phyloP scores from a whole-genome alignment of 305 asterid genomes.

The Fraxinus paxiana region DNA sequence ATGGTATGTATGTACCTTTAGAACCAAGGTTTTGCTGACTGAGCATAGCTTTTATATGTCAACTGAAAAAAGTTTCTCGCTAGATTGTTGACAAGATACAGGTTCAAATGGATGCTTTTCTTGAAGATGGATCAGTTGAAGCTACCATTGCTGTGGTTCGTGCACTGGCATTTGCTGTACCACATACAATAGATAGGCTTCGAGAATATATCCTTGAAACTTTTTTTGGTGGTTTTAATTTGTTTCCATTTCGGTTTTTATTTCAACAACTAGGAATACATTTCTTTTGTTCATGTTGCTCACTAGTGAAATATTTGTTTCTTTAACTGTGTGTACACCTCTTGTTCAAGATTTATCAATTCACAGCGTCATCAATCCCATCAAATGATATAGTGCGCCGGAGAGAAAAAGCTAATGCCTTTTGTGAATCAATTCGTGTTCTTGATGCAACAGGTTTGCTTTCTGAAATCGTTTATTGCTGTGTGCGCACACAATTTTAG shows the following conservation, averaged over 20 bases:
- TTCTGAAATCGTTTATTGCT: background rate
- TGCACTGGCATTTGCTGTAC: slow-evolving; percentile 80
- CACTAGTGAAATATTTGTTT: slow-evolving; percentile 18
- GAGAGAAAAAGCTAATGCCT: slow-evolving; percentile 77
- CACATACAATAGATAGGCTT: slow-evolving; percentile 74
- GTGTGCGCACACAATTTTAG: background rate
- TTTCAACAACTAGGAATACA: slow-evolving; percentile 9
- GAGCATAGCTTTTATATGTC: slow-evolving; percentile 21
- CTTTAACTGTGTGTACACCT: slow-evolving; percentile 70
- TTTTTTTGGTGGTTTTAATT: slow-evolving; percentile 16
- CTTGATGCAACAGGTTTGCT: slow-evolving; percentile 88
- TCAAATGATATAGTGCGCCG: slow-evolving; percentile 64
- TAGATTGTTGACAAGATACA: slow-evolving; percentile 96
- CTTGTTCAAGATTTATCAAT: slow-evolving; percentile 73
- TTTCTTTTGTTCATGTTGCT: slow-evolving; percentile 6
- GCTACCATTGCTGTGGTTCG: slow-evolving; percentile 87
- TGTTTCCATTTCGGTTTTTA: background rate
- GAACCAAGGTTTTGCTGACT: slow-evolving; percentile 24
- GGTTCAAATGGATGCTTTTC: slow-evolving; percentile 95
- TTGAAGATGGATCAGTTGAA: slow-evolving; percentile 98
- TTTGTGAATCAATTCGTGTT: slow-evolving; percentile 93
- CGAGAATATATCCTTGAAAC: slow-evolving; percentile 86
- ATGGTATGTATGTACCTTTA: slow-evolving; percentile 39
- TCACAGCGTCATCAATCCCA: slow-evolving; percentile 60
- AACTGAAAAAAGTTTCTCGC: slow-evolving; percentile 32